phyloP scores from a whole-genome alignment of 129 eudicot genomes.

The Erigeron canadensis region DNA sequence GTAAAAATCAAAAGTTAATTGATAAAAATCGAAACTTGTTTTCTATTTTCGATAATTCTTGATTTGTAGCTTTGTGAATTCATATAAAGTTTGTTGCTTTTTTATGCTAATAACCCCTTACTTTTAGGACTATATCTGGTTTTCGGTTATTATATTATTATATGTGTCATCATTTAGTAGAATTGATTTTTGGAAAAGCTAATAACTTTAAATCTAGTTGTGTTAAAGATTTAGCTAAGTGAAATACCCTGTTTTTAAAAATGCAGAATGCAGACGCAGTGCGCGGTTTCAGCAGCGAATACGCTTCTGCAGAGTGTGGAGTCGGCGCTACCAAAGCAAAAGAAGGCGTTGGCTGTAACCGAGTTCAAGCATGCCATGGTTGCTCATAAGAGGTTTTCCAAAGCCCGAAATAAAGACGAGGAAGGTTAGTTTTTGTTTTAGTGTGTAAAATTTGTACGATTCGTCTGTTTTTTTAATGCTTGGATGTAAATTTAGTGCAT shows the following conservation, averaged over 20 bases:
- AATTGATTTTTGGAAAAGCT: not conserved
- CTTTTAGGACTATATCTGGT: no score
- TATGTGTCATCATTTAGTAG: not conserved
- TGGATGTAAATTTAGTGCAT: not conserved
- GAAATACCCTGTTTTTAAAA: not conserved
- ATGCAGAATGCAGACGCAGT: slow-evolving; percentile 66
- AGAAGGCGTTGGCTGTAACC: slow-evolving; percentile 48
- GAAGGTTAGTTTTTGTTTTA: slow-evolving; percentile 46
- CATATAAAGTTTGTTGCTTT: no score
- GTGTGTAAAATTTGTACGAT: not conserved
- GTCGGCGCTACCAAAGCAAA: slow-evolving; percentile 70
- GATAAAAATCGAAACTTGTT: not conserved
- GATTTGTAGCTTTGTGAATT: no score
- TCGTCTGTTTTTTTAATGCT: not conserved
- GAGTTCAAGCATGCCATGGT: slow-evolving; percentile 76
- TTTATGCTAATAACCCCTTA: no score
- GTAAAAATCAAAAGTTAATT: not conserved
- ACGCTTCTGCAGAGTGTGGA: slow-evolving; percentile 63
- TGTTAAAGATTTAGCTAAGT: not conserved
- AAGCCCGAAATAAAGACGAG: slow-evolving; percentile 30
- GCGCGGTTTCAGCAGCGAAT: slow-evolving; percentile 68
- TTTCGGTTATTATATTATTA: no score
- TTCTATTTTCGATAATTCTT: not conserved
- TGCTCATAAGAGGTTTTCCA: slow-evolving; percentile 58
- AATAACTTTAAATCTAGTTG: not conserved